These are phyloP conservation scores for Taphrina deformans DNA, from an alignment of 1,139 yeast species.

Conservation along the genomic window DNA sequence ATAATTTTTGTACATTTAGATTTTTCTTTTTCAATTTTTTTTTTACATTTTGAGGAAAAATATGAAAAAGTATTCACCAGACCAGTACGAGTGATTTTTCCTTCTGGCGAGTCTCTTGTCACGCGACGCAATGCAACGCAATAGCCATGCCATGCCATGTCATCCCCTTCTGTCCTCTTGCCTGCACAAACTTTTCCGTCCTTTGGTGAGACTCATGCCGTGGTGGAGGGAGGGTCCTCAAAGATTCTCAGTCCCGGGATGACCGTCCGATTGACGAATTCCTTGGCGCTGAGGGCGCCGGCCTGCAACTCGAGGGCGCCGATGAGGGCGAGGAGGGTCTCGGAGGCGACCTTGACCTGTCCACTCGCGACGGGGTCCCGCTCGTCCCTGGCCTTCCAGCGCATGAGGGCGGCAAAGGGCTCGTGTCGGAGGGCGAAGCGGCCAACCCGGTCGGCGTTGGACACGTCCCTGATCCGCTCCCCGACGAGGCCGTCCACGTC, in stretches of 20 bases:
- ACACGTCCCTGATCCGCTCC: not conserved
- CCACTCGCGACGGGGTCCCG: slow-evolving; percentile 6
- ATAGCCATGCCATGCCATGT: not conserved
- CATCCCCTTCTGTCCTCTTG: not conserved
- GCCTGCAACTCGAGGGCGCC: slow-evolving; percentile 12
- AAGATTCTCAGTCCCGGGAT: slow-evolving; percentile 13
- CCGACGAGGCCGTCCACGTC: not conserved
- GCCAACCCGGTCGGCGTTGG: not conserved
- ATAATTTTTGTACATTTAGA: too few relatives aligned
- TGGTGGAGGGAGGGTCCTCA: not conserved
- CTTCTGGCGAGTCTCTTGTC: not conserved
- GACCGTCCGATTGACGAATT: slow-evolving; percentile 16
- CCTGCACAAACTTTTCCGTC: not conserved
- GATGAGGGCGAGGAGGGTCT: slow-evolving; percentile 18
- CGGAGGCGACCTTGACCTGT: slow-evolving; percentile 4
- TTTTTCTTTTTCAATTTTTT: too few relatives aligned
- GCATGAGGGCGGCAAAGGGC: not conserved
- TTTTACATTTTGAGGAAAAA: too few relatives aligned
- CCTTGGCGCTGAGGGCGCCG: slow-evolving; percentile 6
- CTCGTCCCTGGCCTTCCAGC: slow-evolving; percentile 19
- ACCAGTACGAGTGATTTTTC: not conserved
- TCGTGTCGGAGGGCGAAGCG: not conserved
- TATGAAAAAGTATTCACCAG: not conserved
- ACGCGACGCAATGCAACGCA: too few relatives aligned
- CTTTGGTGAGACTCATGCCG: not conserved